A percentile compares a stretch with the other conserved stretches of the same genome.
Conservation (phyloP, 2,329 filamentous ascomycete species). For the Alternaria angustiovoidea region DNA sequence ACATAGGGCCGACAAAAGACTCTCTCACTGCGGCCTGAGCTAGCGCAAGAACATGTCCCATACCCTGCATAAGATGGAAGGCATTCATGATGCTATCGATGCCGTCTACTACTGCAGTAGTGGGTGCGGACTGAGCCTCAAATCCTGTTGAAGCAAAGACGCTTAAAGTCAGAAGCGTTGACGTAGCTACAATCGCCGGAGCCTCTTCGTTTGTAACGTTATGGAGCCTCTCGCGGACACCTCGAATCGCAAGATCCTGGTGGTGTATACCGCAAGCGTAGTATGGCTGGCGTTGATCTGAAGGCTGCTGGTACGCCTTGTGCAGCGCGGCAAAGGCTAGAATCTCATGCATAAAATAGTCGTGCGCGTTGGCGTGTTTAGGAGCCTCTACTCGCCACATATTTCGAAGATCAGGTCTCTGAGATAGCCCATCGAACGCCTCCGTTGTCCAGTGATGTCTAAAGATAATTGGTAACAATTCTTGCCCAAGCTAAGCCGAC, state of each 20-base stretch:
- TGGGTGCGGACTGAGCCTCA: conserved; percentile 25
- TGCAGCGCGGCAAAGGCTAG: conserved; percentile 53
- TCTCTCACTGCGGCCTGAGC: conserved; percentile 27
- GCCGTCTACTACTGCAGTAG: conserved; percentile 14
- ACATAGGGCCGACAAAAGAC: conserved; percentile 36
- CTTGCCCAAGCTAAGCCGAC: conserved; percentile 6
- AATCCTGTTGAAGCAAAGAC: conserved; percentile 44
- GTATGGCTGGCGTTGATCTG: conserved; percentile 35
- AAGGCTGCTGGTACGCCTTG: conserved; percentile 41
- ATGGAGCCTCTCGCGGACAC: conserved; percentile 39
- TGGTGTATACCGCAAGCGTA: conserved; percentile 48
- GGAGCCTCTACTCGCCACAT: conserved; percentile 49
- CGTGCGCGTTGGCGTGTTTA: conserved; percentile 43
- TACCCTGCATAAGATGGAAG: conserved; percentile 48
- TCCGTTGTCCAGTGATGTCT: conserved; percentile 47
- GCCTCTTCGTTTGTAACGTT: conserved; percentile 42
- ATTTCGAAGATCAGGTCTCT: conserved; percentile 34
- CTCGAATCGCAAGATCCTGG: conserved; percentile 47
- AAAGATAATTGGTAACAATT: conserved; percentile 7
- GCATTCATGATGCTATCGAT: conserved; percentile 47
- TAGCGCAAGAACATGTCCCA: conserved; percentile 40
- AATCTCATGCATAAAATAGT: conserved; percentile 53
- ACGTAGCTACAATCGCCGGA: conserved; percentile 42
- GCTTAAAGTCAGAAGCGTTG: conserved; percentile 40
- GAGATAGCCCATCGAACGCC: conserved; percentile 34